Percentiles rank a stretch among this genome's conserved stretches.
Evolutionary conservation across 352 stramenopile species (phyloP).

Genomic region (Lagenidium giganteum): DNA sequence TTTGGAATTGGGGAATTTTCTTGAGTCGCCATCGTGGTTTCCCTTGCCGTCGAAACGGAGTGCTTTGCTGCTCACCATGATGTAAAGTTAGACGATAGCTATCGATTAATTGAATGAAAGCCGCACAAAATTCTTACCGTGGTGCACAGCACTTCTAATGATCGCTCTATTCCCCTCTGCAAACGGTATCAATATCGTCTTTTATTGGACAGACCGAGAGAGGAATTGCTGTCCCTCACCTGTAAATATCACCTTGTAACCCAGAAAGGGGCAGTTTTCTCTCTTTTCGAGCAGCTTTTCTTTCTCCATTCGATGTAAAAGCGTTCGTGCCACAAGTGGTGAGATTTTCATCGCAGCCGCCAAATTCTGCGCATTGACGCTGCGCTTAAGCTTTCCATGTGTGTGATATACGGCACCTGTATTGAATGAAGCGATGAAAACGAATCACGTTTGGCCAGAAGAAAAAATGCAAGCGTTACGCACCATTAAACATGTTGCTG

Average conservation of each 20-base stretch:
- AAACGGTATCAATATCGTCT: background rate
- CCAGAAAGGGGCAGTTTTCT: constrained; percentile 1
- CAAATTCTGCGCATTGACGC: constrained; percentile 16
- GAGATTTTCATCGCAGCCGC: constrained; percentile 11
- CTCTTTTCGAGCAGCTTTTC: constrained; percentile 22
- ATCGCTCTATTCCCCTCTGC: no score
- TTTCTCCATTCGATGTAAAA: constrained; percentile 29
- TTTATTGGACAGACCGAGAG: background rate
- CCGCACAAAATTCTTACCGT: no score
- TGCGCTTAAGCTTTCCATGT: constrained; percentile 27
- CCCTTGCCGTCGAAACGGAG: no score
- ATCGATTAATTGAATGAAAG: constrained; percentile 14
- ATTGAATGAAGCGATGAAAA: background rate
- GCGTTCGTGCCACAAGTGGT: constrained; percentile 9
- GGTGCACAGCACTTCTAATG: constrained; percentile 1
- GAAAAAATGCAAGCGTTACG: background rate
- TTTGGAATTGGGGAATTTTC: no score
- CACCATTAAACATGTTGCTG: constrained; percentile 16
- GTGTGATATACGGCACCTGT: constrained; percentile 25
- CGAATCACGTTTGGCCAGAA: background rate
- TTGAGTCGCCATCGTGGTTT: no score
- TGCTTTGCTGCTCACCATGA: no score
- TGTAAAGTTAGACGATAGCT: background rate
- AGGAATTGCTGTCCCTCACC: no score
- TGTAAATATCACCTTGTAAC: constrained; percentile 23